Conservation (phyloP, 768 basidiomycete genomes). For the Kwoniella dendrophila region DNA sequence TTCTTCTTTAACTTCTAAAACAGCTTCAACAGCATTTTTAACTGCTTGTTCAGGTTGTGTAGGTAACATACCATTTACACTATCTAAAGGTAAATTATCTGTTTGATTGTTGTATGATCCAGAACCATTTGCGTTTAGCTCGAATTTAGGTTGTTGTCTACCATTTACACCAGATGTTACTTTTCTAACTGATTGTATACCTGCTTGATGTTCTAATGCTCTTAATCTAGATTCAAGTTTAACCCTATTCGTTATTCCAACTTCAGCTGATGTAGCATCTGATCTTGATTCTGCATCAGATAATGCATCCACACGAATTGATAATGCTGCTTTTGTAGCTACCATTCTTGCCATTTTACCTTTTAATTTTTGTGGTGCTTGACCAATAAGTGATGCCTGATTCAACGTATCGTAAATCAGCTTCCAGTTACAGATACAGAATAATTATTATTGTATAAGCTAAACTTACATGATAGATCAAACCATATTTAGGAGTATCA, state of each 20-base stretch:
- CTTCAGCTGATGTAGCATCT: slow-evolving; percentile 73
- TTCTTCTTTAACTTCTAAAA: slow-evolving; percentile 82
- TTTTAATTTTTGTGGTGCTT: slow-evolving; percentile 96
- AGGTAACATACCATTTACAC: slow-evolving; percentile 63
- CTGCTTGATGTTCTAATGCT: slow-evolving; percentile 79
- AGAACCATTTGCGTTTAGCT: slow-evolving; percentile 71
- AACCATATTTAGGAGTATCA: slow-evolving; percentile 78
- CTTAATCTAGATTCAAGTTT: slow-evolving; percentile 94
- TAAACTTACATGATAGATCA: slow-evolving; percentile 88
- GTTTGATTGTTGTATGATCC: slow-evolving; percentile 83
- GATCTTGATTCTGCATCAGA: slow-evolving; percentile 84
- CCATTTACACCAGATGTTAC: slow-evolving; percentile 60
- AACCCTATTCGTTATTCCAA: slow-evolving; percentile 89
- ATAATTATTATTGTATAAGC: neutral
- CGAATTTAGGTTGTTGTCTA: slow-evolving; percentile 73
- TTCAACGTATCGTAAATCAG: slow-evolving; percentile 8
- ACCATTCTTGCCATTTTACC: slow-evolving; percentile 99
- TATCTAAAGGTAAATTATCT: slow-evolving; percentile 67
- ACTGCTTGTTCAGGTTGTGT: slow-evolving; percentile 78
- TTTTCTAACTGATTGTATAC: slow-evolving; percentile 70
- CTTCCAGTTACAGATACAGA: neutral
- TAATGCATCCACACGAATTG: slow-evolving; percentile 95
- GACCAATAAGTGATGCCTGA: slow-evolving; percentile 90
- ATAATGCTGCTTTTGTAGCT: slow-evolving; percentile 94
- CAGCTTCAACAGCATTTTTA: slow-evolving; percentile 72